Base-by-base conservation (phyloP, 768 basidiomycete genomes). In the Polyporus arcularius region DNA sequence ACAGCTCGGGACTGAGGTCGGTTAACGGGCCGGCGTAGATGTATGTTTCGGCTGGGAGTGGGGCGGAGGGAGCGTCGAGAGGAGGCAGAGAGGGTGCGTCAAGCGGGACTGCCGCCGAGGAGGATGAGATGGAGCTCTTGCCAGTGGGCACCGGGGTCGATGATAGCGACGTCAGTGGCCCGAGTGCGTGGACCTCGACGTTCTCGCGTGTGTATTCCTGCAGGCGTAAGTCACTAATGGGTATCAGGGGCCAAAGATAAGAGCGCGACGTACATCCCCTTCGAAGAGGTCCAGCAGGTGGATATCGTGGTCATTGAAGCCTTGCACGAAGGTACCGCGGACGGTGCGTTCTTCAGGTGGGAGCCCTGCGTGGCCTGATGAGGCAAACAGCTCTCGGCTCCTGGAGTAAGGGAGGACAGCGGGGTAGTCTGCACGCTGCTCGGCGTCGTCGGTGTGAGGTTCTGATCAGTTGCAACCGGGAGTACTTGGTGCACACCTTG, bases 201-300 rank as follows among this genome's bases (percentile, higher is more conserved):
- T 67, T 67, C 45, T 78, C 71, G 42, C 89, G 81, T 0, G 65
- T 74, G 69, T 97, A 97, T 79, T 95, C 89, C 94, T 96, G 47
- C 39, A 31, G 2, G 8, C 3, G 8, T 45, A 45, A 35, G 3
- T 35, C 21, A 30, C 9, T 12, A 26, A 2, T 32, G 4, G 32
- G 39, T n/a, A 38, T 16, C 15, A 6, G 26, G 31, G 32, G 49
- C 47, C 35, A 32, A 42, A 47, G 53, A 50, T n/a, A n/a, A n/a
- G 38, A 53, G 21, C 47, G 35, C 7, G 28, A 77, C 85, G 68
- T 66, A 89, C 96, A 51, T 81, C 65, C 35, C 92, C 93, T 74
- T 98, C 96, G 60, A 96, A 98, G 9, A 77, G 55, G 73, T 98
- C 94, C 26, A 98, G 74, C 3, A 81, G 71, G n/a, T 64, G 63